phyloP scores from a whole-genome alignment of 179 eudicot species.

The Dionaea muscipula region DNA sequence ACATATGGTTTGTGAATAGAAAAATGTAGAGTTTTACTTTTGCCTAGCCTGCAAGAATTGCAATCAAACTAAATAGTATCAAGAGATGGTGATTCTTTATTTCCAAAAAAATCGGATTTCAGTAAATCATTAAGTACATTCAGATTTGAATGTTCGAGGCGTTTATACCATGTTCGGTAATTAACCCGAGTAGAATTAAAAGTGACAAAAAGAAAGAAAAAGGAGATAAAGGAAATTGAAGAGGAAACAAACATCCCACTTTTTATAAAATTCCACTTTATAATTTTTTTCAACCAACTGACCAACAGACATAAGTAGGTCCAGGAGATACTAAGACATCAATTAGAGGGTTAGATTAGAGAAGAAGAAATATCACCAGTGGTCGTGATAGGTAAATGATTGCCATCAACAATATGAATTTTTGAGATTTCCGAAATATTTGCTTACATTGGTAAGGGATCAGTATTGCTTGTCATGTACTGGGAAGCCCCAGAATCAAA shows the following conservation, averaged over 20 bases:
- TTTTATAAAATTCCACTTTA: not conserved
- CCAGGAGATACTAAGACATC: not conserved
- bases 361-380: constrained; percentile 2
- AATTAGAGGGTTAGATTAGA: too few relatives aligned
- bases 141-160: not conserved
- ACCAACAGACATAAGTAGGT: not conserved
- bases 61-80: not conserved
- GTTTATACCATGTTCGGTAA: not conserved
- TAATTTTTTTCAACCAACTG: not conserved
- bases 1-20: not conserved
- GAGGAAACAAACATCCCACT: not conserved
- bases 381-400: not conserved
- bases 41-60: not conserved
- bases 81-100: not conserved
- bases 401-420: not conserved
- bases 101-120: not conserved
- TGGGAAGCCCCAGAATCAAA: constrained; percentile 3
- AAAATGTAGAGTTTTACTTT: not conserved
- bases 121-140: not conserved
- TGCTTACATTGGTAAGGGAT: not conserved
- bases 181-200: not conserved
- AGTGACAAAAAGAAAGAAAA: not conserved
- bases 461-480: not conserved
- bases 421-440: not conserved
- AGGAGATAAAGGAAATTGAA: not conserved